These are phyloP conservation scores for Apiospora rasikravindrae DNA, from an alignment of 2,329 filamentous ascomycete species.

Conservation along the genomic window DNA sequence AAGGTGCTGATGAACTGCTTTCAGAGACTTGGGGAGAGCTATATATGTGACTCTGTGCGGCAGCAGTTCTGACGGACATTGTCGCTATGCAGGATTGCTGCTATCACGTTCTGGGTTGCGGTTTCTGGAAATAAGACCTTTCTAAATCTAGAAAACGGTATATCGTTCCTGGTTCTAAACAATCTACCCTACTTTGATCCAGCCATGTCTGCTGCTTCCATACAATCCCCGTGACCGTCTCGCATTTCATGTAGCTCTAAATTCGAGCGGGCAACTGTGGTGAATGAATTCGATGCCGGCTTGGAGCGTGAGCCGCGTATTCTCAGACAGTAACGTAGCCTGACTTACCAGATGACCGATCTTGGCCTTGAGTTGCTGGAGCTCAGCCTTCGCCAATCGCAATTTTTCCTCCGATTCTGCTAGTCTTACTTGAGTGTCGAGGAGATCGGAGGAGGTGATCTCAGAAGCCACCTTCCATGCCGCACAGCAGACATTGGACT, in stretches of 20 bases:
- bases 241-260: background rate
- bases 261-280: background rate
- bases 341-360: constrained; percentile 2
- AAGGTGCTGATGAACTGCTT: background rate
- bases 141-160: background rate
- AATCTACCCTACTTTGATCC: constrained; percentile 2
- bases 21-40: background rate
- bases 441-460: background rate
- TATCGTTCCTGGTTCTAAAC: constrained; percentile 3
- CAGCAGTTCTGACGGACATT: background rate
- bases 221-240: background rate
- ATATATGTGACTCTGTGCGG: background rate
- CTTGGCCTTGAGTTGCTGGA: background rate
- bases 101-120: background rate
- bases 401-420: constrained; percentile 4
- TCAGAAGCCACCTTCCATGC: constrained; percentile 2
- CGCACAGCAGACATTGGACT: background rate
- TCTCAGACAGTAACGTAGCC: background rate
- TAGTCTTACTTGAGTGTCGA: background rate
- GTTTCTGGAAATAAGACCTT: constrained; percentile 3
- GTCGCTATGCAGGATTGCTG: background rate
- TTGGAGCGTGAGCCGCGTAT: background rate
- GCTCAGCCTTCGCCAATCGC: background rate
- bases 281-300: background rate
- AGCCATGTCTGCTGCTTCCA: background rate